These are phyloP conservation scores for Tricholoma bakamatsutake DNA, from an alignment of 768 basidiomycete genomes.

Conservation along the genomic window DNA sequence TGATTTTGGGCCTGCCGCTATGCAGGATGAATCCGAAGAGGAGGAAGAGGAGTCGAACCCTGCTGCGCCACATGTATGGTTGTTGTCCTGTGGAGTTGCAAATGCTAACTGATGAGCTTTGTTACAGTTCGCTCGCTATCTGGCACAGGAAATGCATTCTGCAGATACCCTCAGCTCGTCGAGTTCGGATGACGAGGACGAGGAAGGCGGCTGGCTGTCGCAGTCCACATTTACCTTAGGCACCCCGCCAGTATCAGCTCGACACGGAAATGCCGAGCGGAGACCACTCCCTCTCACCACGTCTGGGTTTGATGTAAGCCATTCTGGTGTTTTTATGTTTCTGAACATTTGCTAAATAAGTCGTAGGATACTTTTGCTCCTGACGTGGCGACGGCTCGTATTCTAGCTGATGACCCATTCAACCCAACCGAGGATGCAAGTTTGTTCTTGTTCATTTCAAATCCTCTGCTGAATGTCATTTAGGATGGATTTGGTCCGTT, in stretches of 20 bases:
- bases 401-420: constrained; percentile 45
- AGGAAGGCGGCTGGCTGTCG: constrained; percentile 76
- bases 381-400: constrained; percentile 22
- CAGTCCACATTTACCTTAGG: constrained; percentile 66
- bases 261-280: constrained; percentile 37
- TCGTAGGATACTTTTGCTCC: constrained; percentile 49
- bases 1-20: constrained; percentile 55
- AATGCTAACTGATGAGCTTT: constrained; percentile 6
- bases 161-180: constrained; percentile 52
- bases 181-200: constrained; percentile 65
- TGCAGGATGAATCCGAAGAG: constrained; percentile 37
- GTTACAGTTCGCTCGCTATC: constrained; percentile 70
- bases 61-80: constrained; percentile 37
- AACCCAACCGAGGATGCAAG: constrained; percentile 48
- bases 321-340: background rate
- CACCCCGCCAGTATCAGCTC: constrained; percentile 41
- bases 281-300: constrained; percentile 32
- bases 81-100: background rate
- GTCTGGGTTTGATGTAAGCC: constrained; percentile 51
- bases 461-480: constrained; percentile 1
- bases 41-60: constrained; percentile 31
- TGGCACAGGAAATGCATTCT: constrained; percentile 67
- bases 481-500: constrained; percentile 79
- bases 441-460: constrained; percentile 3
- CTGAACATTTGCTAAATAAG: background rate